Evolutionary conservation across 805 yeast species (phyloP), one percentile per base, ranked within the genome.

Genomic region (Candida peoriensis): DNA sequence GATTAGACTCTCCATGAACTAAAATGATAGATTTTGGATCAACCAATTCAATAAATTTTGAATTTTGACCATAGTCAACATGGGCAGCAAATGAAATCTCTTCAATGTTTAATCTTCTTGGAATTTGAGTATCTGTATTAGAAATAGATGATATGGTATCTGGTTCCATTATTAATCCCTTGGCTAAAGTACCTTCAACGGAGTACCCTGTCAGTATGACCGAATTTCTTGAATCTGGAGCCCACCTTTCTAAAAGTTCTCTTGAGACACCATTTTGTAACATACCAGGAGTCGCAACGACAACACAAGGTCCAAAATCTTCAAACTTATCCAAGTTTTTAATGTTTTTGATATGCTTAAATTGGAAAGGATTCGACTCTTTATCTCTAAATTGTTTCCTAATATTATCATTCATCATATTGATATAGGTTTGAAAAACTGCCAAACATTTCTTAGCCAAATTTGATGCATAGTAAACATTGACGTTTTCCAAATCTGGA

Each of bases 31-130:
- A 78, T 39, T 73, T 73, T 1, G 99, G 95, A 39, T 82, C 81
- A 3, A 93, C 86, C 40, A 78, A 67, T 47, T 89, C 96, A 39
- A 93, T 93, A 53, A 93, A 93, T 37, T 83, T 85, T 2, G 95
- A 68, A 48, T 93, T 93, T 54, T 93, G 96, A 50, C 84, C 87
- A 59, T 82, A 93, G 56, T 93, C 99, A 16, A 93, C 99, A 60
- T 93, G 99, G 0, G 99, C 99, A n/a, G 98, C 97, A 68, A 93
- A 93, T 2, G 97, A 89, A 4, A 93, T 81, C 58, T 93, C 99
- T 45, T 90, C 97, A 13, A 93, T 80, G 30, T 74, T 75, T 37
- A 94, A 62, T 44, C 97, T 71, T 52, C 98, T 76, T 5, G 97
- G 97, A 26, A 93, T 81, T 39, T 77, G 74, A 14, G 79, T 63